Conservation (phyloP, 768 basidiomycete species). For the Amanita molliuscula region DNA sequence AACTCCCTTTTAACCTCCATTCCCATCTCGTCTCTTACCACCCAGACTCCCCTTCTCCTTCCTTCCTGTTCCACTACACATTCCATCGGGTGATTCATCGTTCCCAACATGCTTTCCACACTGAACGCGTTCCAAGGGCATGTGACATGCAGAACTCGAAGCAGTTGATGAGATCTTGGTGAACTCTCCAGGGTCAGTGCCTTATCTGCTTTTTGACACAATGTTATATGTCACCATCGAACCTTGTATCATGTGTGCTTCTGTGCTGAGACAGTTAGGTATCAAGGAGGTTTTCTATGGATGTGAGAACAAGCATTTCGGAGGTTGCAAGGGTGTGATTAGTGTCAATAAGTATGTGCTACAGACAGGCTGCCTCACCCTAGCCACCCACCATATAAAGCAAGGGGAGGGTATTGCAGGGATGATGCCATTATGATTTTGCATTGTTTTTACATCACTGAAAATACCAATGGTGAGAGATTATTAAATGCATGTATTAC, state of each 20-base stretch:
- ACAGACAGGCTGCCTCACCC: constrained; percentile 54
- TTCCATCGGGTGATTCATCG: too few relatives aligned
- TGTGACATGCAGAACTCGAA: constrained; percentile 94
- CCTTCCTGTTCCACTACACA: too few relatives aligned
- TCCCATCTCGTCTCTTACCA: too few relatives aligned
- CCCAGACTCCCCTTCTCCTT: too few relatives aligned
- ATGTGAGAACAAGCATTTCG: constrained; percentile 91
- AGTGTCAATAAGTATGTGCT: constrained; percentile 67
- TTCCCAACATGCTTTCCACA: constrained; percentile 4
- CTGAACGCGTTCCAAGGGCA: constrained; percentile 48
- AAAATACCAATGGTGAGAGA: constrained; percentile 75
- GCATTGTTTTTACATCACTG: constrained; percentile 84
- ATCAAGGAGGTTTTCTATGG: constrained; percentile 89
- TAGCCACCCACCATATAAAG: constrained; percentile 61
- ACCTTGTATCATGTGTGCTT: constrained; percentile 99
- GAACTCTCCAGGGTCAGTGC: constrained; percentile 39
- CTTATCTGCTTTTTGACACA: constrained; percentile 65
- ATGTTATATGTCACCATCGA: constrained; percentile 97
- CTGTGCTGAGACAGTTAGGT: constrained; percentile 87
- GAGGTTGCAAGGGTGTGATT: constrained; percentile 92
- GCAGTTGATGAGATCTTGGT: constrained; percentile 85
- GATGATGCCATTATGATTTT: constrained; percentile 84
- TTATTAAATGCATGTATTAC: neutral
- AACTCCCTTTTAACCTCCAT: too few relatives aligned
- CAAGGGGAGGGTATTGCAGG: constrained; percentile 65